A percentile compares a stretch with the other conserved stretches of the same genome.
Conservation (phyloP, 1,284 basidiomycete species). For the Cutaneotrichosporon dermatis region DNA sequence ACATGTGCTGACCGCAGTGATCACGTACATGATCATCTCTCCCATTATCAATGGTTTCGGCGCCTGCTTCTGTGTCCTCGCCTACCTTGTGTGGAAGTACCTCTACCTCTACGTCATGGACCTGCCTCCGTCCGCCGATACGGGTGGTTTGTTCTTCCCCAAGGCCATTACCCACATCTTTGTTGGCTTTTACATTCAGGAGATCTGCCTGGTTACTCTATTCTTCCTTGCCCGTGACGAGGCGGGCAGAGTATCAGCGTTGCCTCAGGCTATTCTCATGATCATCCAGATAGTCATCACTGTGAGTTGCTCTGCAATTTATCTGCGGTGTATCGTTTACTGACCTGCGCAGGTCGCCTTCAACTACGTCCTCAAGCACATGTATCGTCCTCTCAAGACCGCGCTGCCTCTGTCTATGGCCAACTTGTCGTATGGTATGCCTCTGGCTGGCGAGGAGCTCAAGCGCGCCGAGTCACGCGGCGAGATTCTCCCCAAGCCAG, state of each 20-base stretch:
- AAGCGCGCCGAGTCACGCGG: conserved; percentile 8
- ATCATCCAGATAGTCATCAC: conserved; percentile 76
- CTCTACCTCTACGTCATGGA: conserved; percentile 75
- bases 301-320: conserved; percentile 55
- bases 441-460: conserved; percentile 24
- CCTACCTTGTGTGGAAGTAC: conserved; percentile 85
- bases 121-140: conserved; percentile 68
- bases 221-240: conserved; percentile 76
- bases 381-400: conserved; percentile 55
- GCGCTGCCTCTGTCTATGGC: conserved; percentile 73
- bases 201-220: conserved; percentile 71
- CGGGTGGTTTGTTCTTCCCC: conserved; percentile 92
- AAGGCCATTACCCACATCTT: conserved; percentile 90
- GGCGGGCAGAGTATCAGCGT: conserved; percentile 55
- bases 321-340: too few relatives aligned
- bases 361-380: conserved; percentile 63
- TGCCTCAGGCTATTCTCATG: conserved; percentile 75
- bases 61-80: conserved; percentile 72
- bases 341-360: conserved; percentile 50
- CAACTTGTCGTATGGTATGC: conserved; percentile 59
- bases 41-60: conserved; percentile 92
- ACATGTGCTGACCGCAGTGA: conserved; percentile 45
- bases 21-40: conserved; percentile 83
- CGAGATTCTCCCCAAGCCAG: conserved; percentile 1
- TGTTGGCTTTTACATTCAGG: conserved; percentile 82